A percentile compares a stretch with the other conserved stretches of the same genome.
Conservation (phyloP, 306 rosid genomes). For the Corylus americana region DNA sequence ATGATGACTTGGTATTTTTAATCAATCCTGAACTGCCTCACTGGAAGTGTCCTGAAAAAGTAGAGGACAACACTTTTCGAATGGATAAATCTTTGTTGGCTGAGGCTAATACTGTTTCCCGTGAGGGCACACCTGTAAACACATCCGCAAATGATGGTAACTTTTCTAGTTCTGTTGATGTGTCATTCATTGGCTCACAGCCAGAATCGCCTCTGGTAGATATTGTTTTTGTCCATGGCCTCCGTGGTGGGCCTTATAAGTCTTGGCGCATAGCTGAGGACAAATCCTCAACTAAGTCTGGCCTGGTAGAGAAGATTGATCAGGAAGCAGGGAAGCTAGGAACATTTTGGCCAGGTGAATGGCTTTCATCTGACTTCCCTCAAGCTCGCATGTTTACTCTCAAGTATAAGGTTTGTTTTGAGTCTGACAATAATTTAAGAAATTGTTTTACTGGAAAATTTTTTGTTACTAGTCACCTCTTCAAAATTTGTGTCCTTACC, state of each 20-base stretch:
- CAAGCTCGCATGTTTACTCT: constrained; percentile 84
- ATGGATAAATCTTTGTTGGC: constrained; percentile 28
- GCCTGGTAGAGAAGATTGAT: constrained; percentile 93
- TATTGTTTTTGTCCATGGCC: constrained; percentile 90
- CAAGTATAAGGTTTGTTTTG: constrained; percentile 80
- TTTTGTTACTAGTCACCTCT: not conserved
- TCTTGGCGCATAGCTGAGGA: constrained; percentile 95
- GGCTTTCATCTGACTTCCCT: constrained; percentile 91
- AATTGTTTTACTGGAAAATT: not conserved
- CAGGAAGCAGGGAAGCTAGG: constrained; percentile 96
- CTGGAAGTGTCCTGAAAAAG: constrained; percentile 65
- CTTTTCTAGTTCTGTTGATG: constrained; percentile 37
- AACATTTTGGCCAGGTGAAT: constrained; percentile 99
- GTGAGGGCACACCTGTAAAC: constrained; percentile 34
- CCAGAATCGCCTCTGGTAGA: constrained; percentile 58
- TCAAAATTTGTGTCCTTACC: constrained; percentile 22
- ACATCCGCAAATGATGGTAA: constrained; percentile 36
- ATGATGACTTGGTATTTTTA: constrained; percentile 70
- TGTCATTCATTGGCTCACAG: constrained; percentile 34
- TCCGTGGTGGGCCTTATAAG: constrained; percentile 91
- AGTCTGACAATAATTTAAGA: constrained; percentile 17
- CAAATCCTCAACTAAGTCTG: constrained; percentile 75
- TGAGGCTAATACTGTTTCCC: constrained; percentile 31
- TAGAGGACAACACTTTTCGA: constrained; percentile 34
- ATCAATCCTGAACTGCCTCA: constrained; percentile 87